A percentile compares a stretch with the other conserved stretches of the same genome.
These are phyloP conservation scores for Trichosanthes truncata DNA, from an alignment of 306 rosid genomes.

Conservation along the genomic window DNA sequence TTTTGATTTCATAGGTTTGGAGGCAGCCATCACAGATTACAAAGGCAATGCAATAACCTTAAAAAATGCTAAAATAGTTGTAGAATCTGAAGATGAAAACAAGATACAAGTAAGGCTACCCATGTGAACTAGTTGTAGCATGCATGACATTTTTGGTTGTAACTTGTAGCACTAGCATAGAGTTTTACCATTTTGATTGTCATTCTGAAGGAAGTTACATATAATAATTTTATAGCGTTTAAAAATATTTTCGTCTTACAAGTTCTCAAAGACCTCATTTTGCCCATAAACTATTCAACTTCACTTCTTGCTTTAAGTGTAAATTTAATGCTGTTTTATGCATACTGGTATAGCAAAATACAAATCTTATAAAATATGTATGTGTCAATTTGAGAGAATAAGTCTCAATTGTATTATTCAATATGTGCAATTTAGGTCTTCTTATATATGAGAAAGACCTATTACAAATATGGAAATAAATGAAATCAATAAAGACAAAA, in stretches of 20 bases:
- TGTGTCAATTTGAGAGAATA: no score
- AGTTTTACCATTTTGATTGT: conserved; percentile 5
- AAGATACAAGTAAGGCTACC: conserved; percentile 48
- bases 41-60: conserved; percentile 23
- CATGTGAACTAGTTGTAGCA: not conserved
- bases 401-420: no score
- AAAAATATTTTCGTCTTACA: no score
- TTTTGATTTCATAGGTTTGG: conserved; percentile 43
- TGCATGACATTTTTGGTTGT: not conserved
- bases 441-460: no score
- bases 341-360: not conserved
- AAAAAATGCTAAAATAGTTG: conserved; percentile 36
- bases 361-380: no score
- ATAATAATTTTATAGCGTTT: no score
- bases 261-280: not conserved
- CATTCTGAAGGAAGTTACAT: not conserved
- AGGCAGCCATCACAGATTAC: conserved; percentile 55
- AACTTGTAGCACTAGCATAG: not conserved
- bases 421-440: no score
- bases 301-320: not conserved
- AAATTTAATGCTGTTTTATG: not conserved
- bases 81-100: conserved; percentile 47
- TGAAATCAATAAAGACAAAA: no score
- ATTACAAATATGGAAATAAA: no score
- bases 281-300: not conserved